These are phyloP conservation scores for Annulohypoxylon stygium DNA, from an alignment of 495 filamentous ascomycete species.

Conservation along the genomic window DNA sequence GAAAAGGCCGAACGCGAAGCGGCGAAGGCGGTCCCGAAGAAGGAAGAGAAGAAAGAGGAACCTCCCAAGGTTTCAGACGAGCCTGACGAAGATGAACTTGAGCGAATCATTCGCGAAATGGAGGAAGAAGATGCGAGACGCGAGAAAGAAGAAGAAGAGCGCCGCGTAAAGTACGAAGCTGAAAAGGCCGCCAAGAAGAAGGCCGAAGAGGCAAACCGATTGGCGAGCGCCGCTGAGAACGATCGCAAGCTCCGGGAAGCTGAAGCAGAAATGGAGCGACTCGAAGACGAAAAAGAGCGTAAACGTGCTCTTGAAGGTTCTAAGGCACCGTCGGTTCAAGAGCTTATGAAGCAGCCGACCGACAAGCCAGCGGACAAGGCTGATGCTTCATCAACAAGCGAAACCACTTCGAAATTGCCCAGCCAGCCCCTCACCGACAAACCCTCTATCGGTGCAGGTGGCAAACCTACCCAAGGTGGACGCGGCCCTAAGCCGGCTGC, in stretches of 20 bases:
- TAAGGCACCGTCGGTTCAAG: slow-evolving; percentile 50
- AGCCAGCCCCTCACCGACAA: slow-evolving; percentile 61
- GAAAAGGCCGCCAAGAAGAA: slow-evolving; percentile 73
- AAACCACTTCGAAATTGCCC: slow-evolving; percentile 59
- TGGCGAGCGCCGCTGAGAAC: slow-evolving; percentile 61
- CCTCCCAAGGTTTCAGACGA: slow-evolving; percentile 55
- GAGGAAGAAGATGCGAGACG: slow-evolving; percentile 66
- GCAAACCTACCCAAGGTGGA: slow-evolving; percentile 66
- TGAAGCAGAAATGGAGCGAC: slow-evolving; percentile 67
- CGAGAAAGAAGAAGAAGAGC: slow-evolving; percentile 64
- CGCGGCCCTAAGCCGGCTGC: slow-evolving; percentile 79
- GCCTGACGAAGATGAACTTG: slow-evolving; percentile 57
- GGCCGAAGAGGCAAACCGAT: slow-evolving; percentile 65
- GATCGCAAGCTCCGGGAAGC: slow-evolving; percentile 69
- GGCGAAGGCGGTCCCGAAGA: slow-evolving; percentile 56
- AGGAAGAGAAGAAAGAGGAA: slow-evolving; percentile 60
- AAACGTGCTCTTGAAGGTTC: slow-evolving; percentile 54
- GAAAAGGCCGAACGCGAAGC: slow-evolving; percentile 60
- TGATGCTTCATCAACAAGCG: slow-evolving; percentile 50
- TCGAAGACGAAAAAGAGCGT: slow-evolving; percentile 68
- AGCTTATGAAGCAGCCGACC: slow-evolving; percentile 49
- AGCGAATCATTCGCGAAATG: slow-evolving; percentile 65
- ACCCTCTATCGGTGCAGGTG: slow-evolving; percentile 64
- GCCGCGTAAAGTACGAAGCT: slow-evolving; percentile 63
- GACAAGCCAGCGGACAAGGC: slow-evolving; percentile 48